phyloP scores from a whole-genome alignment of 345 rosid genomes.

The Viola odorata region DNA sequence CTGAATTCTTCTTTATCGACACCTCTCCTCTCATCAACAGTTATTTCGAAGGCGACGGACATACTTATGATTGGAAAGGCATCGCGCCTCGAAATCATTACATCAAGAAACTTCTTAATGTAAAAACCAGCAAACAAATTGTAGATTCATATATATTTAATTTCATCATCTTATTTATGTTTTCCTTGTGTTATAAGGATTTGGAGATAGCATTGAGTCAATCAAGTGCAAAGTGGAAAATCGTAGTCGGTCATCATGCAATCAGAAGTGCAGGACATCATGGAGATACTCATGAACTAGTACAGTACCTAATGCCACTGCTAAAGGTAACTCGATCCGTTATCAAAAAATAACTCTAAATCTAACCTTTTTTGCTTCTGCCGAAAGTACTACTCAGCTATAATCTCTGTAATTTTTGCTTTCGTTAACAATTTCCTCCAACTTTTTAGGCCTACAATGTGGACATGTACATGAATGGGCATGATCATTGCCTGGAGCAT shows the following conservation, averaged over 20 bases:
- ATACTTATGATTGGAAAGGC: slow-evolving; percentile 34
- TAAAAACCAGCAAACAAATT: not conserved
- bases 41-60: slow-evolving; percentile 14
- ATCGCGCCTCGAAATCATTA: slow-evolving; percentile 18
- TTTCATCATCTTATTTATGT: not conserved
- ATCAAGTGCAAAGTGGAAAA: slow-evolving; percentile 43
- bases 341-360: not conserved
- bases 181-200: slow-evolving; percentile 17
- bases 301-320: slow-evolving; percentile 32
- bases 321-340: slow-evolving; percentile 24
- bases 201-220: slow-evolving; percentile 31
- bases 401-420: too few relatives aligned
- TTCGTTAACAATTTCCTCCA: too few relatives aligned
- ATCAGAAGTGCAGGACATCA: slow-evolving; percentile 47
- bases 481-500: slow-evolving; percentile 47
- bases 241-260: slow-evolving; percentile 50
- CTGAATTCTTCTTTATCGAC: slow-evolving; percentile 26
- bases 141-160: too few relatives aligned
- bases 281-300: slow-evolving; percentile 37
- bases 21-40: slow-evolving; percentile 30
- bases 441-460: slow-evolving; percentile 34
- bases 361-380: too few relatives aligned
- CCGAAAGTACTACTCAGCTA: not conserved
- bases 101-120: slow-evolving; percentile 24
- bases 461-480: slow-evolving; percentile 48